Evolutionary conservation across 2,329 filamentous ascomycete species (phyloP).

Genomic region (Talaromyces atroroseus): DNA sequence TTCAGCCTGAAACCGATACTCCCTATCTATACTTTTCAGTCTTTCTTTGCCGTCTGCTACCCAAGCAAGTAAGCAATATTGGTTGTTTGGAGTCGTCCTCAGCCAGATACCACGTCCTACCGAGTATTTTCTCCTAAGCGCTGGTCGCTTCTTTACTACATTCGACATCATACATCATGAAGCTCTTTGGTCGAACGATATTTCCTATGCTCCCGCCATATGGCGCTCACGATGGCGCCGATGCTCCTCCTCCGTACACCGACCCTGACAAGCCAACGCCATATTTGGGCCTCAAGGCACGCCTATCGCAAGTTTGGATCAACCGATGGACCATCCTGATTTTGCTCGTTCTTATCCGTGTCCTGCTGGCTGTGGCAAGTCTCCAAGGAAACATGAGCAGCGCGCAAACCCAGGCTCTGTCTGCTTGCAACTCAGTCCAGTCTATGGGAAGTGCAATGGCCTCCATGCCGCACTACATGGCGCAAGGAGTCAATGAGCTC

Average conservation of each 20-base stretch:
- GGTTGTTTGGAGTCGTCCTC: not conserved
- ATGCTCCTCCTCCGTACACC: constrained; percentile 51
- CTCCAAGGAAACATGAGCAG: constrained; percentile 69
- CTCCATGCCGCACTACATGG: constrained; percentile 95
- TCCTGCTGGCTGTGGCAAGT: constrained; percentile 68
- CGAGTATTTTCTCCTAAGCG: not conserved
- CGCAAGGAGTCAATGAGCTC: constrained; percentile 79
- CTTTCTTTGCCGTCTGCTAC: not conserved
- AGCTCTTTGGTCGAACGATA: constrained; percentile 20
- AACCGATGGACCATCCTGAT: constrained; percentile 95
- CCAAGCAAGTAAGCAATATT: not conserved
- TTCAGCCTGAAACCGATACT: not conserved
- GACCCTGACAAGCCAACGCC: constrained; percentile 71
- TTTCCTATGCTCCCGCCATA: constrained; percentile 39
- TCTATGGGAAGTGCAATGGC: constrained; percentile 91
- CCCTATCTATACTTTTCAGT: not conserved
- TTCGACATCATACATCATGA: constrained; percentile 8
- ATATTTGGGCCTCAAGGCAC: constrained; percentile 82
- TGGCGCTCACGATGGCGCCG: constrained; percentile 38
- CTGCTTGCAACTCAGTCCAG: constrained; percentile 87
- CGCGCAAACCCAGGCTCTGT: constrained; percentile 75
- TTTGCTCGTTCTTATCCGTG: constrained; percentile 73
- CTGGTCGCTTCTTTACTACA: constrained; percentile 6
- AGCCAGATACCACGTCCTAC: not conserved
- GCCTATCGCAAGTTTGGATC: constrained; percentile 93